Evolutionary conservation across 495 filamentous ascomycete species (phyloP), one percentile per base, ranked within the genome.

Genomic region (Amorphotheca resinae): DNA sequence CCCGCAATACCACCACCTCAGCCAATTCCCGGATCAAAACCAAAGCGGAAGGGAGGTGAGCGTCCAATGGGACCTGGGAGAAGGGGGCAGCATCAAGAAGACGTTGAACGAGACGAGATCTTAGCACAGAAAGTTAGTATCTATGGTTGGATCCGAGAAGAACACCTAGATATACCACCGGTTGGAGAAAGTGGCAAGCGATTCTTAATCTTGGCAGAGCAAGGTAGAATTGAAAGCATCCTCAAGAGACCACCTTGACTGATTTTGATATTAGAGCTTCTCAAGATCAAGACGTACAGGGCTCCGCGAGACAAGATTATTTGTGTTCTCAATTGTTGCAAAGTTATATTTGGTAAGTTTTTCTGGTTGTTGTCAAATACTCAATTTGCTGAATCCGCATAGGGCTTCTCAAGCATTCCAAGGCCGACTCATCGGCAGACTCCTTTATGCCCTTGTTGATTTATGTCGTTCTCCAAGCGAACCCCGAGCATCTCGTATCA

Each of bases 231-330:
- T 35, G 20, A 22, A 15, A 16, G 11, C 21, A 8, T 14, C 21
- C 9, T 6, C 37, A n/a, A 16, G 22, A 1, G 22, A 14, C 20
- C 3, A 17, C n/a, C 3, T n/a, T 20, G 25, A 28, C 20, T 38
- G 38, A 46, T 11, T 9, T 28, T 11, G 15, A 18, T 11, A 15
- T 25, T 56, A 85, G 93, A 99, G 60, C 64, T 99, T 26, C 60
- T 87, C 12, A 99, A 99, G 60, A 93, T 99, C 45, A 93, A 86
- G 54, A 88, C 80, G 11, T 99, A 99, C 56, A 76, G 93, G 44
- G 91, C 91, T 9, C 91, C 91, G 9, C 70, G 91, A 56, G 91
- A 99, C 64, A 99, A 99, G 61, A 86, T 99, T 15, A 96, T 99
- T 34, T 96, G 91, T 61, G 84, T 96, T 39, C 63, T 99, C 34